phyloP scores from a whole-genome alignment of 371 early-diverging fungal species.

The Scutellospora calospora region DNA sequence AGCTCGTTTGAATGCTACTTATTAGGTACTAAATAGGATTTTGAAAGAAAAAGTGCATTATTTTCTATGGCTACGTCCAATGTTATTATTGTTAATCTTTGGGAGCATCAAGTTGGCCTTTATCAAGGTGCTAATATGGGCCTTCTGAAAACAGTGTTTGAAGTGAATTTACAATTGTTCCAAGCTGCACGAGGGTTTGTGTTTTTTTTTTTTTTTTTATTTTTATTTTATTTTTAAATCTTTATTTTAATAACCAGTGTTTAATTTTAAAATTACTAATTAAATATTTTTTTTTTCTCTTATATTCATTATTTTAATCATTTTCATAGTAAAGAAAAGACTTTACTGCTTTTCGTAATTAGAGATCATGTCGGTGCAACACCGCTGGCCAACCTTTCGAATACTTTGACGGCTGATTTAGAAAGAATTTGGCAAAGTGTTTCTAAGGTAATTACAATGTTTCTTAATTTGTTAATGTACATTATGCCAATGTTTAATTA shows the following conservation, averaged over 20 bases:
- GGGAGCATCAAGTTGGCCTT: constrained; percentile 97
- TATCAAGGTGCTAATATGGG: constrained; percentile 99
- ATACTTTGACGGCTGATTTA: constrained; percentile 84
- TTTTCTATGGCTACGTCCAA: constrained; percentile 96
- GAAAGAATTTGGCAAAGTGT: constrained; percentile 92
- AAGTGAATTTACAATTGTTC: constrained; percentile 97
- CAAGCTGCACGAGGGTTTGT: constrained; percentile 73
- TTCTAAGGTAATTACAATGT: constrained; percentile 66
- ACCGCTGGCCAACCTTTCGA: constrained; percentile 82
- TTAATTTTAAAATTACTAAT: background rate
- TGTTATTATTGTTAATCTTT: constrained; percentile 96
- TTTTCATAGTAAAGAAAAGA: constrained; percentile 73
- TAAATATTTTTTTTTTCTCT: background rate
- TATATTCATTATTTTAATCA: background rate
- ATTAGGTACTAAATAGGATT: constrained; percentile 67
- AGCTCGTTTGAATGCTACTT: background rate
- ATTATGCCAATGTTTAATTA: background rate
- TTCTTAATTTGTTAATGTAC: background rate
- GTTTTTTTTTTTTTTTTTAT: constrained; percentile 12
- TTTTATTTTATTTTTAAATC: background rate
- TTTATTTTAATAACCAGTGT: background rate
- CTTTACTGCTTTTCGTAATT: constrained; percentile 93
- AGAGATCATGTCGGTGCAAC: constrained; percentile 94
- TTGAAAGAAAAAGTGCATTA: constrained; percentile 97
- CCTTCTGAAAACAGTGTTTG: constrained; percentile 97